Base-by-base conservation (phyloP, 202 grass and related monocot genomes). In the Digitaria exilis region DNA sequence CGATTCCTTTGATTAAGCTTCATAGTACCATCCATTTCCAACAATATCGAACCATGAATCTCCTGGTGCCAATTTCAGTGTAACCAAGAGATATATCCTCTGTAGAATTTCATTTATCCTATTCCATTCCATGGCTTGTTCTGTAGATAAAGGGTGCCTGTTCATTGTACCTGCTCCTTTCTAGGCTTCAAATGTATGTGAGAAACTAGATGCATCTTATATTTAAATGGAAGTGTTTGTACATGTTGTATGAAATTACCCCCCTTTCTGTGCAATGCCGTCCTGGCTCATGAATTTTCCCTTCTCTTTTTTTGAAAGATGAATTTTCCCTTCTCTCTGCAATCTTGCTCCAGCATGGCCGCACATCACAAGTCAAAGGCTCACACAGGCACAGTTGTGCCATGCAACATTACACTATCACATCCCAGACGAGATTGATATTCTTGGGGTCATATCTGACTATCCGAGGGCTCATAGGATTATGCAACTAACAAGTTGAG, bases 51-150 rank as follows among this genome's bases (percentile, higher is more conserved):
- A 21, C 29, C 76, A 57, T 75, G 43, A 41, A 63, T 82, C 84
- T 83, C 22, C n/a, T 25, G 88, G 62, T 69, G 42, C 69, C 12
- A n/a, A 14, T 87, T 87, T 80, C 45, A 84, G 80, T 69, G 84
- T 87, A 75, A 32, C 84, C 51, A 15, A 63, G 84, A 70, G 75
- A 42, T 46, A n/a, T 83, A 24, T 80, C 16, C 60, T 76, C 68
- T 80, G 69, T 84, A 90, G 22, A 84, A 84, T 64, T 87, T 30
- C 48, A 70, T 84, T 83, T 83, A 54, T 86, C 66, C 5, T 66
- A 82, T 90, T 71, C 16, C 17, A 19, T 84, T 90, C 43, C 2
- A 76, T 90, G 62, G 75, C 17, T 80, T 79, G 69, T 16, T 56
- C 21, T 76, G 69, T 87, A 90, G 80, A 71, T 77, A 30, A 80